These are phyloP conservation scores for Fusarium sp. DNA, from an alignment of 2,329 filamentous ascomycete species.

Conservation along the genomic window DNA sequence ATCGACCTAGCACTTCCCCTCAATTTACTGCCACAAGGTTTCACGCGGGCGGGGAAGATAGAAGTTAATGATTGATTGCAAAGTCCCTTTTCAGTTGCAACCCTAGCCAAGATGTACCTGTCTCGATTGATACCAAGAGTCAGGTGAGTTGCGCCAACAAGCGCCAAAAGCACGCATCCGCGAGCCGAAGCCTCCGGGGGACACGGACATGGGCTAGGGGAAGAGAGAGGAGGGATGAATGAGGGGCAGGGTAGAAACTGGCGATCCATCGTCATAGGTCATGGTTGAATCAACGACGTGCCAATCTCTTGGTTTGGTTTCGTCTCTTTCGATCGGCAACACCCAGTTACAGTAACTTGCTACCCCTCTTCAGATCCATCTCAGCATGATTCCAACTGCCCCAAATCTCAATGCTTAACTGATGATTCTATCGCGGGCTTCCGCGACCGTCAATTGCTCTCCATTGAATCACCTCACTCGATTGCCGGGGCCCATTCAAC, in stretches of 20 bases:
- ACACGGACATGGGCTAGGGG: conserved; percentile 5
- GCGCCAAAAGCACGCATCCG: conserved; percentile 40
- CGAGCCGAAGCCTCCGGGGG: conserved; percentile 43
- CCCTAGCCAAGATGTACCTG: neutral
- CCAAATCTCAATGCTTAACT: neutral
- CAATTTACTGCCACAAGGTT: conserved; percentile 44
- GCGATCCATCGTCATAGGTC: conserved; percentile 44
- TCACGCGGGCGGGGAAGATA: conserved; percentile 30
- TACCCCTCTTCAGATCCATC: conserved; percentile 15
- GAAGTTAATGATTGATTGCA: conserved; percentile 20
- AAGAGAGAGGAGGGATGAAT: neutral
- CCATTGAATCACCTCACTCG: conserved; percentile 33
- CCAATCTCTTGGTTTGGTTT: conserved; percentile 23
- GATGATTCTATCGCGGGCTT: conserved; percentile 15
- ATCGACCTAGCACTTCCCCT: conserved; percentile 39
- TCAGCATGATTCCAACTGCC: neutral
- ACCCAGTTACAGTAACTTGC: neutral
- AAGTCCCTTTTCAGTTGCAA: conserved; percentile 9
- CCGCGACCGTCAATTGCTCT: conserved; percentile 23
- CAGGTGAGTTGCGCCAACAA: conserved; percentile 44
- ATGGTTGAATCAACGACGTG: conserved; percentile 19
- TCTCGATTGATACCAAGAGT: conserved; percentile 25
- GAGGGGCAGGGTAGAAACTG: conserved; percentile 32
- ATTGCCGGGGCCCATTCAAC: conserved; percentile 27
- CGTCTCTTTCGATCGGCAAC: conserved; percentile 26